Conservation (phyloP, 768 basidiomycete species). For the Suillus ampliporus region DNA sequence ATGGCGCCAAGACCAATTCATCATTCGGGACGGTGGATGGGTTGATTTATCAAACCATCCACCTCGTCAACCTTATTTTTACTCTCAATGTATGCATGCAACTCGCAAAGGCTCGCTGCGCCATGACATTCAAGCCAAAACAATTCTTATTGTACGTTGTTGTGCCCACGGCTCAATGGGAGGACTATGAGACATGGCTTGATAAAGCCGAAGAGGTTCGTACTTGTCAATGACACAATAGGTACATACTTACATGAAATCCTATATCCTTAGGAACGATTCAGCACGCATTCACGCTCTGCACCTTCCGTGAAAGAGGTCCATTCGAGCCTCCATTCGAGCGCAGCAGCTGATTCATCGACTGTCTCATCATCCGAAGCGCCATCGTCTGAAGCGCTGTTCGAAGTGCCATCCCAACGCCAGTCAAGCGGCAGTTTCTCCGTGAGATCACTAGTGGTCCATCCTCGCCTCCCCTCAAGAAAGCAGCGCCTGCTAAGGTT, state of each 20-base stretch:
- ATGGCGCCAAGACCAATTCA: not conserved
- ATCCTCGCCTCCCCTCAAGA: not conserved
- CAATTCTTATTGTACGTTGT: not conserved
- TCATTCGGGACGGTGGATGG: not conserved
- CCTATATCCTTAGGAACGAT: not conserved
- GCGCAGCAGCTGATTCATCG: not conserved
- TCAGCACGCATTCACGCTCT: not conserved
- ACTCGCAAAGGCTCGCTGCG: not conserved
- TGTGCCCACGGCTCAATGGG: not conserved
- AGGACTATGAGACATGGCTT: not conserved
- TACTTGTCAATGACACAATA: not conserved
- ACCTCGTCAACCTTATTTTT: not conserved
- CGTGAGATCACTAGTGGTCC: not conserved
- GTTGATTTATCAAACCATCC: not conserved
- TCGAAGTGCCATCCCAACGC: not conserved
- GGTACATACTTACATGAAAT: not conserved
- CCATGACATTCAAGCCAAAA: not conserved
- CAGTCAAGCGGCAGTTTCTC: not conserved
- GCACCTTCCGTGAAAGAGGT: not conserved
- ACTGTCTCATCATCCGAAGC: not conserved
- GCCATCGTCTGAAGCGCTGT: not conserved
- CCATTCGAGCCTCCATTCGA: not conserved
- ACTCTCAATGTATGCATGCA: not conserved
- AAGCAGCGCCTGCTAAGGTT: not conserved
- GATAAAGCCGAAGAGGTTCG: not conserved